Base-by-base conservation (phyloP, 768 basidiomycete species). In the Boletus speciosus region DNA sequence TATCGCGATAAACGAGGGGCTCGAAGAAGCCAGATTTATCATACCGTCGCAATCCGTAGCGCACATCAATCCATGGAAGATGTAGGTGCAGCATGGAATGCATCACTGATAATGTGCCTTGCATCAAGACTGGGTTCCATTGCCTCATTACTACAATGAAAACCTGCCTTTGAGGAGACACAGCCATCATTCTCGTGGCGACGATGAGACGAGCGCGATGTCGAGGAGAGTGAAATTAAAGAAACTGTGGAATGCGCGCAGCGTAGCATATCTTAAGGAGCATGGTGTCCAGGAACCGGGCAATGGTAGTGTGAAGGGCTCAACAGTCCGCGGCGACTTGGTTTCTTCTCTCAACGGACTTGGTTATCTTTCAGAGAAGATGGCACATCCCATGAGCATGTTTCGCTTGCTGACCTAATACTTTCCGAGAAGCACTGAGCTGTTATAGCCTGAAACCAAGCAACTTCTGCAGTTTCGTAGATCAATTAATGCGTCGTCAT, bases 71-170 rank as follows among this genome's bases (percentile, higher is more conserved):
- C 52, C 37, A 60, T 52, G 55, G 47, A 57, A 59, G 64, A 61
- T 25, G 59, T 15, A 51, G 38, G 47, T 14, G 52, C 54, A 49
- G 51, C 45, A 52, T 53, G 42, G 31, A 48, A 48, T 49, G 37
- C 51, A 54, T 39, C 39, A 47, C 42, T 25, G 39, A 39, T 46
- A 46, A 46, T 40, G 61, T 57, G 53, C 61, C 58, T 58, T 51
- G 52, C 49, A 43, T 57, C 37, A 52, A 34, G 39, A 45, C 49
- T 35, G 35, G 52, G 52, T 64, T 68, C 66, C 56, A 61, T 66
- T 64, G 49, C 42, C 51, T 68, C 63, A 66, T 66, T 42, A 55
- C 15, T 45, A 40, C 39, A 47, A 66, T 67, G 66, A 67, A 64
- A 59, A 40, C 66, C 64, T 64, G 55, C 63, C 55, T 37, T 55